Evolutionary conservation across 2,329 filamentous ascomycete species (phyloP), one percentile per base, ranked within the genome.

Genomic region (Trichothecium roseum): DNA sequence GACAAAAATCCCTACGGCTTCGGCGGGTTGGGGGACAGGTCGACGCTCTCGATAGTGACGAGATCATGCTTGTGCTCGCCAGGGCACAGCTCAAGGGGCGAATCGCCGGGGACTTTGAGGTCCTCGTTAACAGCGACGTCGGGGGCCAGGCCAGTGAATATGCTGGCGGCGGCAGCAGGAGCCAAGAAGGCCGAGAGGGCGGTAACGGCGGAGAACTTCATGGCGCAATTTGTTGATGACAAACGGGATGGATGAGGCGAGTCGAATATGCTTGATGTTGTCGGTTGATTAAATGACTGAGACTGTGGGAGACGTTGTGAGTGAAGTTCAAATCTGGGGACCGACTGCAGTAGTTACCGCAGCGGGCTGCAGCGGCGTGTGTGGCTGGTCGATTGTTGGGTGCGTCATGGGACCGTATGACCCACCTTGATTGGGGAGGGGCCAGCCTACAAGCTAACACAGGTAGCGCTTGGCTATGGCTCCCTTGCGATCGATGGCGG

Each of bases 21-120:
- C 26, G 91, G 91, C 40, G 89, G 91, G 60, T 95, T 96, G 12
- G 91, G 91, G 26, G 60, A 54, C 38, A 98, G 62, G 50, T 95
- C 79, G 38, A 96, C 86, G 32, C 73, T 74, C 44, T 87, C 68
- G 50, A 98, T 87, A 30, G 66, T 63, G 46, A 95, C 66, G 38
- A 88, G 72, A 56, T 95, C 78, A 35, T 75, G 57, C 33, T 61
- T 59, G 39, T 84, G 83, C 42, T 84, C 71, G 39, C 65, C 63
- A 45, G 59, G 50, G 56, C 91, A 98, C 62, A 83, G 84, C 52
- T 77, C 66, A 40, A 98, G 70, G 20, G 91, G 89, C 54, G 89
- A 94, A 34, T 89, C 68, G 56, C 91, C 88, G 1, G 84, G 80
- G 13, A 95, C 82, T 45, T 78, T 72, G 56, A 73, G 66, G 31